Base-by-base conservation (phyloP, 2,329 filamentous ascomycete genomes). In the Xylaria hypoxylon region DNA sequence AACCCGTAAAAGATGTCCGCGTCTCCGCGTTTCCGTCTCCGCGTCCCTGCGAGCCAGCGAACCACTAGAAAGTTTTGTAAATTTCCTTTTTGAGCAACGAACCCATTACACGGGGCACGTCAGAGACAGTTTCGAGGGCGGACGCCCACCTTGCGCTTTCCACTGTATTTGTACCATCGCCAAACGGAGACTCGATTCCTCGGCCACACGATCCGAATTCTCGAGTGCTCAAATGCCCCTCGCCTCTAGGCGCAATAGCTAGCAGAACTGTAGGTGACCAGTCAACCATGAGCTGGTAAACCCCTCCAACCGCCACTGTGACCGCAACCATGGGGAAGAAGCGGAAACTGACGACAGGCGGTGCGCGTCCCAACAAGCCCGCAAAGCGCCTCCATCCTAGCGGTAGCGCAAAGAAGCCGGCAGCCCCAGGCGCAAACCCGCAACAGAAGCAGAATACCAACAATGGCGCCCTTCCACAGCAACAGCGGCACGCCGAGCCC, bases 281-380 rank as follows among this genome's bases (percentile, higher is more conserved):
- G 22, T 44, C 33, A 31, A 68, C 60, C 69, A 74, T 75, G 73
- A 67, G 59, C 71, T 57, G 70, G 64, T 73, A 62, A 68, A 65
- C 55, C 55, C 35, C 51, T 63, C 59, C 62, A 31, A 22, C 40
- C 42, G 57, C 55, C 28, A 22, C 33, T 40, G 57, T 52, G 50
- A 51, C 22, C 62, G 77, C 72, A 59, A 82, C 80, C 69, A 83
- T 82, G 73, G 81, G 80, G 69, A 85, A 84, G 78, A 77, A 81
- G 61, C 77, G 76, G 61, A 78, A 76, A 61, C 62, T 76, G 42
- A 66, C 67, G 53, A 73, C 71, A 33, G 62, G 42, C 45, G 42
- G 42, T 40, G 51, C 55, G 31, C 68, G 65, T 44, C 60, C 66
- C 53, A 73, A 70, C 31, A 62, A 70, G 60, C 61, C 62, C 45